These are phyloP conservation scores for Agaricus sinodeliciosus DNA, from an alignment of 768 basidiomycete genomes.

Conservation along the genomic window DNA sequence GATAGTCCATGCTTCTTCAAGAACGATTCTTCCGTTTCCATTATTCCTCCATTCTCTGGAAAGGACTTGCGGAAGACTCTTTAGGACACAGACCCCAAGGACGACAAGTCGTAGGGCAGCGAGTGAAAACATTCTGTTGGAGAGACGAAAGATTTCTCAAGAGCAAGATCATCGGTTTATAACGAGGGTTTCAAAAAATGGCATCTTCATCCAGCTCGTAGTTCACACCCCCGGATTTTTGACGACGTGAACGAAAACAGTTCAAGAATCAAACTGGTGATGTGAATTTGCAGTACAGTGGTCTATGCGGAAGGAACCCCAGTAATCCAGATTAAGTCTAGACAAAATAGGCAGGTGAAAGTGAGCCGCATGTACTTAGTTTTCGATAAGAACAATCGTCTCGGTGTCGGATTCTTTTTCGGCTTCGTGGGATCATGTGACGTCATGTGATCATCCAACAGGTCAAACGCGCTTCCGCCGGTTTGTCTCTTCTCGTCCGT, in stretches of 20 bases:
- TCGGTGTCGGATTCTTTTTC: too few species aligned
- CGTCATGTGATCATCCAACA: slow-evolving; percentile 5
- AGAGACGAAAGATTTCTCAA: not conserved
- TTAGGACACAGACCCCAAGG: not conserved
- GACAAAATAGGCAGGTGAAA: too few species aligned
- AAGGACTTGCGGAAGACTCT: not conserved
- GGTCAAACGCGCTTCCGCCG: not conserved
- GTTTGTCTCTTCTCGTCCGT: not conserved
- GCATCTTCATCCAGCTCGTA: not conserved
- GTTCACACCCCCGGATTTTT: too few species aligned
- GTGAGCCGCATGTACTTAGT: too few species aligned
- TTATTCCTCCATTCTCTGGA: slow-evolving; percentile 24
- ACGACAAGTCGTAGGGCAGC: not conserved
- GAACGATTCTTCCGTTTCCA: slow-evolving; percentile 29
- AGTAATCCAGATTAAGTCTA: too few species aligned
- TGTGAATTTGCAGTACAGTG: too few species aligned
- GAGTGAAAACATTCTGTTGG: not conserved
- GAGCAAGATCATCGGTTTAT: not conserved
- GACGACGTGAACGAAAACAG: too few species aligned
- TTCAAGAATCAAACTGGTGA: too few species aligned
- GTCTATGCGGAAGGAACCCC: too few species aligned
- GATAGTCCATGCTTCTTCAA: slow-evolving; percentile 35
- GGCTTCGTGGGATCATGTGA: not conserved
- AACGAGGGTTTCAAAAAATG: not conserved
- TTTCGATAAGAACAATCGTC: too few species aligned